These are phyloP conservation scores for Desmodesmus armatus DNA, from an alignment of 139 green algal genomes.

Conservation along the genomic window DNA sequence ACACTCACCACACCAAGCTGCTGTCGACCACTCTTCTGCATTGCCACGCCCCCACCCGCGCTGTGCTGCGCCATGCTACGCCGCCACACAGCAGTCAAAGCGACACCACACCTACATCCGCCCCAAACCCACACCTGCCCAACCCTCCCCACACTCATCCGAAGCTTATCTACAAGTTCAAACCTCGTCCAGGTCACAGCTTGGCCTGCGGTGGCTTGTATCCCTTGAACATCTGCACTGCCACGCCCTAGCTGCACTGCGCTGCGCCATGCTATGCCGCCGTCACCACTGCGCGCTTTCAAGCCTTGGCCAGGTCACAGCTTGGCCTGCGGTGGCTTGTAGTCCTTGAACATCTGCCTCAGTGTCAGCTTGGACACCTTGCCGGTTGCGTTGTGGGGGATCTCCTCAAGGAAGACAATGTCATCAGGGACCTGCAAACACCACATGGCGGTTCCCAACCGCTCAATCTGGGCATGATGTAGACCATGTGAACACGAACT, in stretches of 20 bases:
- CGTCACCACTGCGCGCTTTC: background rate
- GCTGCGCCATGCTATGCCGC: too few species aligned
- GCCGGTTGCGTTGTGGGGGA: constrained; percentile 83
- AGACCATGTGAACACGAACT: too few species aligned
- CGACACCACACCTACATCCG: too few species aligned
- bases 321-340: constrained; percentile 41
- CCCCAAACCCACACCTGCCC: too few species aligned
- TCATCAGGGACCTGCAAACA: constrained; percentile 25
- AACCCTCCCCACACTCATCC: too few species aligned
- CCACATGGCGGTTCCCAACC: too few species aligned
- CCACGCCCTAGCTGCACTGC: background rate
- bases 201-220: constrained; percentile 42
- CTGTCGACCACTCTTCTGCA: too few species aligned
- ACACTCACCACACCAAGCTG: too few species aligned
- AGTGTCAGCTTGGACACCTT: constrained; percentile 83
- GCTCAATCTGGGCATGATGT: background rate
- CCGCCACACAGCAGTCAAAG: too few species aligned
- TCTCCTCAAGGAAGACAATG: constrained; percentile 53
- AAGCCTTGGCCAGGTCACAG: constrained; percentile 17
- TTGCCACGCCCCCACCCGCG: background rate
- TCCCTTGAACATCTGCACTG: too few species aligned
- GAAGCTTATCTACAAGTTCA: background rate
- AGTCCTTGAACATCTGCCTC: constrained; percentile 65
- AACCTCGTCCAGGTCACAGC: constrained; percentile 18
- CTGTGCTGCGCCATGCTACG: too few species aligned